Percentiles rank a stretch among this genome's conserved stretches.
These are phyloP conservation scores for Quercus glauca DNA, from an alignment of 306 rosid genomes.

Conservation along the genomic window DNA sequence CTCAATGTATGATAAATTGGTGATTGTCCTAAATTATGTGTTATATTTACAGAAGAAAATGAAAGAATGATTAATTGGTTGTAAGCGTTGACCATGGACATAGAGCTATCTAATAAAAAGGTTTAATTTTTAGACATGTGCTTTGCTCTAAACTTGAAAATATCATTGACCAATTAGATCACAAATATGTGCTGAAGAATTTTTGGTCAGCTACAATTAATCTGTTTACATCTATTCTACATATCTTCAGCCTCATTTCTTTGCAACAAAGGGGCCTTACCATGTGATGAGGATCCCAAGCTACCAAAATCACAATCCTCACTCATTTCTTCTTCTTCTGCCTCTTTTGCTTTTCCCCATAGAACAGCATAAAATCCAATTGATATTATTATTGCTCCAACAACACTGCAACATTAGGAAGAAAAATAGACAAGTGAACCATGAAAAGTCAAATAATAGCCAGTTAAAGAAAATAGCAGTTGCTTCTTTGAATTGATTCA, in stretches of 20 bases:
- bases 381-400: conserved; percentile 32
- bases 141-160: background rate
- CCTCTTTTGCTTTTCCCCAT: conserved; percentile 35
- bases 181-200: background rate
- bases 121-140: background rate
- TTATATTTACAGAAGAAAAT: background rate
- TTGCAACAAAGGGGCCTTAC: conserved; percentile 35
- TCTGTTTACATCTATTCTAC: background rate
- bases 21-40: too few species aligned
- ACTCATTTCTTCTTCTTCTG: background rate
- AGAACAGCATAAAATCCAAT: conserved; percentile 37
- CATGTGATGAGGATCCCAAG: conserved; percentile 1
- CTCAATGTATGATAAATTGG: too few species aligned
- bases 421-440: background rate
- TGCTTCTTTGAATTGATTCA: background rate
- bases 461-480: background rate
- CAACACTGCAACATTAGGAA: conserved; percentile 24
- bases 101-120: background rate
- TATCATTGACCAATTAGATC: background rate
- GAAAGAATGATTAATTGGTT: background rate
- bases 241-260: conserved; percentile 4
- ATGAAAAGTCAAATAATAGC: background rate
- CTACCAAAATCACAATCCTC: conserved; percentile 1
- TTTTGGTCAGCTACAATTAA: background rate
- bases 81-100: background rate